phyloP scores from a whole-genome alignment of 352 stramenopile species.

The Aphanomyces astaci region DNA sequence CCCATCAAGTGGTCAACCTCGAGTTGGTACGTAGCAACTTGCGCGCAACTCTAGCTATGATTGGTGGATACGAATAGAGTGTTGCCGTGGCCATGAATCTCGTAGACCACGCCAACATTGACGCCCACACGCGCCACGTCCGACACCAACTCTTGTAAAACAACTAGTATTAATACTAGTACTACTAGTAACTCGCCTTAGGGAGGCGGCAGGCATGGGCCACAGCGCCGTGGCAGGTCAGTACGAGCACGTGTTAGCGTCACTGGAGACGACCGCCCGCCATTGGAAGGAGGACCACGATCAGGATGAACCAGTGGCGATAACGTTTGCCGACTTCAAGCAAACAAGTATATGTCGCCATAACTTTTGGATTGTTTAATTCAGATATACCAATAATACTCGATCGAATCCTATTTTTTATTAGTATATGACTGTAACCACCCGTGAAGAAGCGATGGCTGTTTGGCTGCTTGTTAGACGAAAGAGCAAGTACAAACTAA shows the following conservation, averaged over 20 bases:
- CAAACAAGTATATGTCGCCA: too few relatives aligned
- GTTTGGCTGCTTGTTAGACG: too few relatives aligned
- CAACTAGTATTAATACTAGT: neutral
- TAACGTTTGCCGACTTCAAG: neutral
- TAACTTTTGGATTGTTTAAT: neutral
- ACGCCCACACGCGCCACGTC: constrained; percentile 13
- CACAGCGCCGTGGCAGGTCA: neutral
- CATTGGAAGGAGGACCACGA: neutral
- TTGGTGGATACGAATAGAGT: constrained; percentile 22
- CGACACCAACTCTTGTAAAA: neutral
- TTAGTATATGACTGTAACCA: too few relatives aligned
- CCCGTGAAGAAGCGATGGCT: too few relatives aligned
- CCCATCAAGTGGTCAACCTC: constrained; percentile 37
- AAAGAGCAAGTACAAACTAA: too few relatives aligned
- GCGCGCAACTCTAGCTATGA: neutral
- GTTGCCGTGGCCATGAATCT: constrained; percentile 32
- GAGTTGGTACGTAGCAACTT: constrained; percentile 24
- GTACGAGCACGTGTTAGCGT: neutral
- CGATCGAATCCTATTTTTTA: neutral
- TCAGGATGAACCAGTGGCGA: neutral
- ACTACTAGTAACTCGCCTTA: neutral
- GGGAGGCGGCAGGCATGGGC: neutral
- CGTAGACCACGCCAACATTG: constrained; percentile 25
- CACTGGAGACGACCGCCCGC: neutral
- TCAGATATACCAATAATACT: neutral